Evolutionary conservation across 2,329 filamentous ascomycete genomes (phyloP).

Genomic region (Rutstroemia sp.): DNA sequence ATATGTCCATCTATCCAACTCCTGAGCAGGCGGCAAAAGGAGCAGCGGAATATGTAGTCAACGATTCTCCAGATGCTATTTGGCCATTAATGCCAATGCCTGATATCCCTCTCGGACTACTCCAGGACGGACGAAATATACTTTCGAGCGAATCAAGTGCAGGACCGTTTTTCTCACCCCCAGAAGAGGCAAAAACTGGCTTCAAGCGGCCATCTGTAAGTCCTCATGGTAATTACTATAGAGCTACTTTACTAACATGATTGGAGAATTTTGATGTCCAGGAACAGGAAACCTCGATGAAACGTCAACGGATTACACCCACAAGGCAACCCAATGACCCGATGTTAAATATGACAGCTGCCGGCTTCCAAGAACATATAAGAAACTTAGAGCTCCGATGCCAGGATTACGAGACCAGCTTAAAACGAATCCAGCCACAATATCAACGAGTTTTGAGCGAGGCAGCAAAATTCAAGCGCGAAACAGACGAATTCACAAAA

Average conservation of each 20-base stretch:
- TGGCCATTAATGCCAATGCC: conserved; percentile 23
- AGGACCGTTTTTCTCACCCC: conserved; percentile 4
- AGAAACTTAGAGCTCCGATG: conserved; percentile 38
- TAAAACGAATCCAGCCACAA: conserved; percentile 38
- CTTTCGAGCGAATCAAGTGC: not conserved
- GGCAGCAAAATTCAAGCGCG: conserved; percentile 41
- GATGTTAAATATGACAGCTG: conserved; percentile 27
- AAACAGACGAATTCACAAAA: conserved; percentile 22
- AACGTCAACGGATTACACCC: conserved; percentile 5
- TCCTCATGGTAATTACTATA: not conserved
- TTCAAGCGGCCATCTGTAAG: conserved; percentile 12
- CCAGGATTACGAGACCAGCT: conserved; percentile 38
- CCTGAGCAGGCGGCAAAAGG: conserved; percentile 21
- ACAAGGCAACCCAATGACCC: not conserved
- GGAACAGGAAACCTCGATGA: not conserved
- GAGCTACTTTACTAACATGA: not conserved
- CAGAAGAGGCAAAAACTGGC: not conserved
- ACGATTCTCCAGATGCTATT: not conserved
- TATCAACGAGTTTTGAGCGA: conserved; percentile 46
- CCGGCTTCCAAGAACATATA: conserved; percentile 36
- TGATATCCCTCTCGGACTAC: conserved; percentile 13
- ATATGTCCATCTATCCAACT: conserved; percentile 9
- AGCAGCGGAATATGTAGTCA: conserved; percentile 20
- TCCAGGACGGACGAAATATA: not conserved
- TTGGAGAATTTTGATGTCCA: conserved; percentile 5